These are phyloP conservation scores for Metroxylon sagu DNA, from an alignment of 176 grass and related monocot genomes.

Conservation along the genomic window DNA sequence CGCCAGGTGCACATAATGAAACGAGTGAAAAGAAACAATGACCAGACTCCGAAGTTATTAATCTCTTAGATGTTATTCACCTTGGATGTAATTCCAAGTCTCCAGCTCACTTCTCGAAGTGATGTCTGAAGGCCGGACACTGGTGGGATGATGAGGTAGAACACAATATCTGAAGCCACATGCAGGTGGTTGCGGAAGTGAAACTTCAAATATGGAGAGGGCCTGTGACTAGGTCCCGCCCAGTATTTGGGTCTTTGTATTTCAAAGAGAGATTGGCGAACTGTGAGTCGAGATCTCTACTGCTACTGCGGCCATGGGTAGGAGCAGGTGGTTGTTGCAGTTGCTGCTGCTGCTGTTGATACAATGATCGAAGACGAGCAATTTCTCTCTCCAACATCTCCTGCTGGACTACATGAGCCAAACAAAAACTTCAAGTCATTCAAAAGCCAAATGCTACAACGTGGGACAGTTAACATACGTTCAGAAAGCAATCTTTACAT, in stretches of 20 bases:
- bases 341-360: constrained; percentile 79
- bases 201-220: constrained; percentile 54
- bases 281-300: constrained; percentile 73
- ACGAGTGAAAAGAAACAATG: constrained; percentile 33
- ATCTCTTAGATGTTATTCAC: constrained; percentile 36
- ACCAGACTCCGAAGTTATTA: constrained; percentile 44
- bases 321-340: constrained; percentile 22
- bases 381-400: constrained; percentile 98
- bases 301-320: constrained; percentile 54
- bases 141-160: constrained; percentile 1
- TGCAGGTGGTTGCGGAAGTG: constrained; percentile 7
- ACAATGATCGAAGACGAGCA: constrained; percentile 49
- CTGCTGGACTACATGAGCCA: constrained; percentile 74
- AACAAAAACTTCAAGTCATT: constrained; percentile 18
- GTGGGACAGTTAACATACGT: too few relatives aligned
- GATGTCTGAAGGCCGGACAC: constrained; percentile 9
- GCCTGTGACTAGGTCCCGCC: constrained; percentile 29
- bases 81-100: constrained; percentile 19
- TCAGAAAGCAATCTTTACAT: too few relatives aligned
- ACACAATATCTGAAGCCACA: constrained; percentile 20
- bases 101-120: constrained; percentile 36
- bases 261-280: constrained; percentile 88
- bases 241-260: constrained; percentile 60
- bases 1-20: constrained; percentile 67
- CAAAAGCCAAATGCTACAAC: too few relatives aligned